Conservation (phyloP, 2,329 filamentous ascomycete genomes). For the Aspergillus texensis region DNA sequence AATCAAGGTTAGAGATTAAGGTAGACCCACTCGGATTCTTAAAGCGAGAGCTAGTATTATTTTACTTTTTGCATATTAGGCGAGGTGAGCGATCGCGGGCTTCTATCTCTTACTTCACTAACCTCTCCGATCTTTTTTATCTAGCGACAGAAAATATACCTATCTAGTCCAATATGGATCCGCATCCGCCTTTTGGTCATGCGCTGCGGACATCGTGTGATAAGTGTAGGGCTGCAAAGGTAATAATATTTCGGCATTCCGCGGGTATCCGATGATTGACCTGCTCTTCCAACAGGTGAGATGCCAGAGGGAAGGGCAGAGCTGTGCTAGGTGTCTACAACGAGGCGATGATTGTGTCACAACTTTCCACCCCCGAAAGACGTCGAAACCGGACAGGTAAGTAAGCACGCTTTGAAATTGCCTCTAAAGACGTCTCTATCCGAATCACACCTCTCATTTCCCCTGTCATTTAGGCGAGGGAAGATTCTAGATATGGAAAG, state of each 20-base stretch:
- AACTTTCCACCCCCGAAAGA: conserved; percentile 1
- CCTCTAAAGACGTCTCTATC: not conserved
- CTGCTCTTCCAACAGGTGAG: not conserved
- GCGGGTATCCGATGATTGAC: not conserved
- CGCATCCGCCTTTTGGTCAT: not conserved
- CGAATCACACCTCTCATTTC: not conserved
- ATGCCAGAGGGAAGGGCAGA: not conserved
- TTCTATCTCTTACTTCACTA: not conserved
- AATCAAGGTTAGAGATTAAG: not conserved
- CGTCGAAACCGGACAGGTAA: not conserved
- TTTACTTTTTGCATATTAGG: not conserved
- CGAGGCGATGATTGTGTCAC: not conserved
- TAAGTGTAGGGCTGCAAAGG: conserved; percentile 2
- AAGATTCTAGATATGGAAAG: conserved; percentile 1
- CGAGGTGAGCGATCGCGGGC: not conserved
- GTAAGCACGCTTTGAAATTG: not conserved
- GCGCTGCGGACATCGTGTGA: conserved; percentile 2
- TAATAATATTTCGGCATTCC: not conserved
- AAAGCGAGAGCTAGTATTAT: not conserved
- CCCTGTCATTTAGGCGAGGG: not conserved
- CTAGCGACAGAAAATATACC: not conserved
- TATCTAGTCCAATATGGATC: not conserved
- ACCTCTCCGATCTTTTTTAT: not conserved
- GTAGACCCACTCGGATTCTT: not conserved
- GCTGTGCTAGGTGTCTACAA: not conserved